These are phyloP conservation scores for Lipomyces anomalus DNA, from an alignment of 805 yeast genomes.

Conservation along the genomic window DNA sequence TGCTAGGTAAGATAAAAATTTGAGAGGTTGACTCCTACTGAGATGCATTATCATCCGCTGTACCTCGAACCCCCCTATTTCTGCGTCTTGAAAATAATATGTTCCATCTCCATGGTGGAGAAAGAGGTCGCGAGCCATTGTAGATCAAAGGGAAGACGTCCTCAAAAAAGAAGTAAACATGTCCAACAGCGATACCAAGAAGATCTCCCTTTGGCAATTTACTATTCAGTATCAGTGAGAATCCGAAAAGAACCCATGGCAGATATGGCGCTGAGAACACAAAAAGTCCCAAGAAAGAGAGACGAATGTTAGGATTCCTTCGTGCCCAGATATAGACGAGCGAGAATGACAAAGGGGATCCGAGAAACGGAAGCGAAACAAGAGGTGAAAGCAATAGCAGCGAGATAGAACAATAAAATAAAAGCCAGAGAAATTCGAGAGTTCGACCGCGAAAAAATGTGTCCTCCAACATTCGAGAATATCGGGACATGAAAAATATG, in stretches of 20 bases:
- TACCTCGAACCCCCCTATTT: too few species aligned
- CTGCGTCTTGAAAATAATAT: too few species aligned
- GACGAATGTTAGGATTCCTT: constrained; percentile 39
- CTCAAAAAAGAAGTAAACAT: constrained; percentile 37
- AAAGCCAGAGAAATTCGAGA: constrained; percentile 39
- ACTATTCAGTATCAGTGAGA: constrained; percentile 26
- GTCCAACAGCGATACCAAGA: constrained; percentile 42
- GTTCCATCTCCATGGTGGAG: constrained; percentile 41
- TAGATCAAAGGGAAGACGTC: constrained; percentile 40
- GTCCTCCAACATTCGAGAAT: constrained; percentile 39
- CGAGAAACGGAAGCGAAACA: constrained; percentile 34
- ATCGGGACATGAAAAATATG: constrained; percentile 36
- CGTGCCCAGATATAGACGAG: constrained; percentile 46
- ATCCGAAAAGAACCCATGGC: constrained; percentile 38
- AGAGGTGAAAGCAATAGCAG: constrained; percentile 34
- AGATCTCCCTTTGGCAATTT: constrained; percentile 28
- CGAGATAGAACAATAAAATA: constrained; percentile 31
- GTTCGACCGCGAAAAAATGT: constrained; percentile 31
- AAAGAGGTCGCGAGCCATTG: constrained; percentile 34
- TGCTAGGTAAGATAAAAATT: too few species aligned
- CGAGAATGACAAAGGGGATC: constrained; percentile 36
- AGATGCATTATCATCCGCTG: too few species aligned
- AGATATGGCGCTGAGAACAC: constrained; percentile 41
- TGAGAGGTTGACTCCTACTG: too few species aligned
- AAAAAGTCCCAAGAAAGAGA: constrained; percentile 40